Evolutionary conservation across 2,329 filamentous ascomycete genomes (phyloP).

Genomic region (Cladophialophora yegresii): DNA sequence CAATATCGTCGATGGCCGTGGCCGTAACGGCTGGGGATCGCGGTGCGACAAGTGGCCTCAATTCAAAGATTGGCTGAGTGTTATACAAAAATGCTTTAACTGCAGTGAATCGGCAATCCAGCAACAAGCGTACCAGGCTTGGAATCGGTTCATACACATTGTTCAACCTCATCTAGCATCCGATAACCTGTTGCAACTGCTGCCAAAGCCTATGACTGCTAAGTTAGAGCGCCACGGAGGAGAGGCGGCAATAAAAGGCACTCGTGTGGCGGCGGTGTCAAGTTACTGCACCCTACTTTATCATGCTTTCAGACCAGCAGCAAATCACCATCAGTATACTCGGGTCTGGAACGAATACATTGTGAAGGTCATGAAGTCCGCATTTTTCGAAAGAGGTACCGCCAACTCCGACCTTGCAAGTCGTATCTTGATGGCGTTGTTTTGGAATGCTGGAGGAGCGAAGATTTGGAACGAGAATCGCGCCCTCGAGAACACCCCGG

Average conservation of each 20-base stretch:
- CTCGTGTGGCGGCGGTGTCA: constrained; percentile 62
- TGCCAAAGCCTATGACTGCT: constrained; percentile 68
- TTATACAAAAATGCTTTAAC: constrained; percentile 84
- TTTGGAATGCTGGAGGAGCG: constrained; percentile 48
- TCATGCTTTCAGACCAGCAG: constrained; percentile 74
- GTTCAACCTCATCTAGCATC: constrained; percentile 65
- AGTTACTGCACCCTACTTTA: constrained; percentile 81
- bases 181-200: constrained; percentile 58
- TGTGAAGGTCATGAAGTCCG: constrained; percentile 63
- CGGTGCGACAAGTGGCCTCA: constrained; percentile 68
- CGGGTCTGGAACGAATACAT: constrained; percentile 78
- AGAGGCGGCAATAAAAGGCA: constrained; percentile 48
- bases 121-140: constrained; percentile 77
- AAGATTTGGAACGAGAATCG: constrained; percentile 75
- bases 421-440: constrained; percentile 70
- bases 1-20: constrained; percentile 13
- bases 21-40: constrained; percentile 56
- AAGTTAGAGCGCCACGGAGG: constrained; percentile 68
- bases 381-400: constrained; percentile 50
- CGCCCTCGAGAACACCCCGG: constrained; percentile 61
- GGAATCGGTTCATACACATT: constrained; percentile 80
- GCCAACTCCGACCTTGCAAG: constrained; percentile 62
- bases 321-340: constrained; percentile 67
- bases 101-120: constrained; percentile 70
- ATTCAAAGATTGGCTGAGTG: constrained; percentile 71